Evolutionary conservation across 306 rosid genomes (phyloP), one percentile per base, ranked within the genome.

Genomic region (Geum urbanum): DNA sequence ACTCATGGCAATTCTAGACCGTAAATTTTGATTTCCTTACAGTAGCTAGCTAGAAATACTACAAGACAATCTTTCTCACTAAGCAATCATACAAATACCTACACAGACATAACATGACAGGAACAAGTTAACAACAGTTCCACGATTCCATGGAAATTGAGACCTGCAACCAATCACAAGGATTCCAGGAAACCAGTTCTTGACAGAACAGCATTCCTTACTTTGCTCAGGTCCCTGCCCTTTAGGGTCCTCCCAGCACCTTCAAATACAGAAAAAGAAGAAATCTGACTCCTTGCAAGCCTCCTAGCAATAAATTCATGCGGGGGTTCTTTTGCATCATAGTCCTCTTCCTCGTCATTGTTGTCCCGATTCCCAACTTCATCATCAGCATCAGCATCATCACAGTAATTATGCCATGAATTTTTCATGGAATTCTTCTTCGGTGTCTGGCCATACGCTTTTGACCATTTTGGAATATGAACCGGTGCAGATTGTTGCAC

Each of bases 211-310:
- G 94, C 91, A 78, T 92, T 90, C 72, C 98, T 89, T 67, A 92
- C 82, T 82, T 86, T 88, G 84, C 96, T 90, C 3, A 92, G 89
- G 67, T 92, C 97, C 78, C 97, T 88, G 18, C 98, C 98, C 60
- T 92, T 92, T 5, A 92, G 89, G 45, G 98, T 92, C 72, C 98
- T 92, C 20, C 98, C 98, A 78, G 78, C 85, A 35, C 98, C 98
- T 88, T 92, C 98, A 78, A 84, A 80, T 19, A 92, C 98, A 43
- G 98, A 92, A 77, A 89, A 92, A 8, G 97, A 89, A 6, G 98
- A 90, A 47, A 88, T 92, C 43, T 86, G 86, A 71, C 83, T 88
- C 81, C 85, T 90, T 70, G 92, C 96, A 48, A 90, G 82, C 81
- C 96, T 92, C 77, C 89, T 89, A 56, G 98, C 85, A 50, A 92